Evolutionary conservation across 106 monocot species (phyloP), one percentile per base, ranked within the genome.

Genomic region (Triglochin maritima): DNA sequence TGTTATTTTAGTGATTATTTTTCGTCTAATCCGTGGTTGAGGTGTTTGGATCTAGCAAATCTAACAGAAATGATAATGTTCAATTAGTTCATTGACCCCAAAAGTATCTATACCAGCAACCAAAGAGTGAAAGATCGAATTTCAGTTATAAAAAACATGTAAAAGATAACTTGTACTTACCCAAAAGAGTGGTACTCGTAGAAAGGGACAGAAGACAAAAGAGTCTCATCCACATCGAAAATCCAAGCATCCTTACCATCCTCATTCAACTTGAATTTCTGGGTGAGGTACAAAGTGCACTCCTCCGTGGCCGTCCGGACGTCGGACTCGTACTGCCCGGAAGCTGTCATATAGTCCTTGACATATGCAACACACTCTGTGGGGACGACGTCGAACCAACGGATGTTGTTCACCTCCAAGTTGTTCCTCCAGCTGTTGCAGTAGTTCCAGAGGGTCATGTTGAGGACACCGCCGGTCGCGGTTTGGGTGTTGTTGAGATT

Each of bases 351-450:
- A 69, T 85, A 85, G 57, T 70, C 66, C 13, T 53, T 64, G 46
- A 85, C 57, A 51, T 46, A 57, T 45, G 63, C 70, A 10, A 47
- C 66, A 55, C 85, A 85, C 29, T 85, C 85, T 0, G 49, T 65
- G 1, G 81, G 85, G 10, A 85, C 75, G 5, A 46, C 49, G 5
- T 65, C 59, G 56, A 81, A 85, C 5, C 59, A 64, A 17, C 66
- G 67, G 44, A 81, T 73, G 73, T 85, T 85, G 64, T 85, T 50
- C 42, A 85, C 60, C 65, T 85, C 85, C 50, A 79, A 81, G 44
- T 85, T 85, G 56, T 76, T 46, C 76, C 78, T 72, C 85, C 85
- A 85, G 69, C 85, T 81, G 75, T 81, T 81, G 58, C 85, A 85
- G 79, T 76, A 85, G 66, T 78, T 76, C 62, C 63, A 72, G 48